phyloP scores from a whole-genome alignment of 345 rosid genomes.

The Conringia planisiliqua region DNA sequence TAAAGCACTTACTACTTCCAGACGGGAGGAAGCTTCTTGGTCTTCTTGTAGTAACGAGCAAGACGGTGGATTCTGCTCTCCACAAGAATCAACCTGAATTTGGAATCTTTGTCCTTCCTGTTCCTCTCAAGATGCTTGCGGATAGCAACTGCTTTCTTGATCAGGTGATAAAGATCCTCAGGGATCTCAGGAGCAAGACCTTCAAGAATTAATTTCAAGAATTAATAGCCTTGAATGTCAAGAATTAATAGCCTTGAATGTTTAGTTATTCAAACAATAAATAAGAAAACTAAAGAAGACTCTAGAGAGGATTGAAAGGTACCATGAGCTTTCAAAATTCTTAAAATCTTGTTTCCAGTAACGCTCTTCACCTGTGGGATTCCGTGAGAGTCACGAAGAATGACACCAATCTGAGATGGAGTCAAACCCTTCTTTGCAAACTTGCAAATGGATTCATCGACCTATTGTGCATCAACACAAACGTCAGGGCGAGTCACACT shows the following conservation, averaged over 20 bases:
- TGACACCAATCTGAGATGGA: constrained; percentile 76
- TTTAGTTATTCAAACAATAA: background rate
- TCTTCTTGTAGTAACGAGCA: constrained; percentile 95
- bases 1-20: constrained; percentile 71
- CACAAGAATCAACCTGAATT: constrained; percentile 82
- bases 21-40: constrained; percentile 91
- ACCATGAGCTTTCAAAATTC: constrained; percentile 69
- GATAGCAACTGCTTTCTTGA: constrained; percentile 91
- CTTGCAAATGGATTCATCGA: constrained; percentile 65
- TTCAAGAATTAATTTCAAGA: too few species aligned
- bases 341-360: constrained; percentile 65
- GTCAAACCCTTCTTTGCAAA: constrained; percentile 75
- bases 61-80: constrained; percentile 94
- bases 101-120: constrained; percentile 93
- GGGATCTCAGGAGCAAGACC: constrained; percentile 95
- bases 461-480: constrained; percentile 30
- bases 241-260: background rate
- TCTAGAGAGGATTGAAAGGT: background rate
- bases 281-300: background rate
- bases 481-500: background rate
- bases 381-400: constrained; percentile 79
- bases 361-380: constrained; percentile 67
- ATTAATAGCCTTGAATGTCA: background rate
- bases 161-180: constrained; percentile 84
- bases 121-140: constrained; percentile 96